Evolutionary conservation across 1,139 yeast species (phyloP), one percentile per base, ranked within the genome.

Genomic region (Hyphopichia burtonii): DNA sequence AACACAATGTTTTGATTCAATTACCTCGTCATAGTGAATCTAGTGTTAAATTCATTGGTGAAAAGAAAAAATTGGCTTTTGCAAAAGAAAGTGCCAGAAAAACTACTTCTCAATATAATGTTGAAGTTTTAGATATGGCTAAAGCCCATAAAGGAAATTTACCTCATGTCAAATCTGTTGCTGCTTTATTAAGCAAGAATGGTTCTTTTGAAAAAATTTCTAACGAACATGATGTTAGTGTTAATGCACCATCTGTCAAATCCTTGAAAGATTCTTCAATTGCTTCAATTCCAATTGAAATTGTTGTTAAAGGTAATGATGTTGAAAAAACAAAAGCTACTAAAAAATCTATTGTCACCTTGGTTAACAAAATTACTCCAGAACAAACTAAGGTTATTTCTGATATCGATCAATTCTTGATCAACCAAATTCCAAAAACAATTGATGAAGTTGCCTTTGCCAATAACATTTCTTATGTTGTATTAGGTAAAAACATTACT

Each of bases 141-240:
- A 83, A 80, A 61, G 96, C 97, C 32, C 96, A 91, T 62, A 87
- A 88, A 55, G 88, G 87, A 54, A 83, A 86, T 56, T 63, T 82
- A 45, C 61, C 69, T 25, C 97, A 91, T 56, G 96, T 94, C 28
- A 80, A 80, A 53, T 78, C 83, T 31, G 73, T 91, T 44, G 84
- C 91, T 37, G 71, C 83, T 15, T 86, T 75, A 61, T 84, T 91
- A 56, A 62, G 66, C 41, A 68, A 78, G 45, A 71, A 79, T 47
- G 76, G 76, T 14, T 58, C 65, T 25, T 75, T 79, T 50, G 71
- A 75, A 38, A 58, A 67, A 35, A 68, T 83, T 47, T 69, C 81
- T 12, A 51, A 60, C 4, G 68, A 71, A 31, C 59, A 76, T 52
- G 75, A 67, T 36, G 81, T 87, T 31, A 69, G 69, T 38, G 68